phyloP scores from a whole-genome alignment of 169 alveolate genomes.

The Plasmodium knowlesi region DNA sequence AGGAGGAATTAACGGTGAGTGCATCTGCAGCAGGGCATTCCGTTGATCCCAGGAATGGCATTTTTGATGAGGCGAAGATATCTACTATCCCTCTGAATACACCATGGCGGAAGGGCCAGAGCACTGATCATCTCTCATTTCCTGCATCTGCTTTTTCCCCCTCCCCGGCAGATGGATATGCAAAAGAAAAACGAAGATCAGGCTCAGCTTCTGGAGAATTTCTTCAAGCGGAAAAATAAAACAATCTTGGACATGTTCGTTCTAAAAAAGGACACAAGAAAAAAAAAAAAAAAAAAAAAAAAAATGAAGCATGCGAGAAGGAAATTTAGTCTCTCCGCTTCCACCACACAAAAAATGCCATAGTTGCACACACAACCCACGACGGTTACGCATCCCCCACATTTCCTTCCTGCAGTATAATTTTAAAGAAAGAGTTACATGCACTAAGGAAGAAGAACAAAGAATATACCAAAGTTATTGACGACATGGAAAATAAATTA shows the following conservation, averaged over 20 bases:
- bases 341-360: background rate
- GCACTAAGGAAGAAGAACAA: slow-evolving; percentile 28
- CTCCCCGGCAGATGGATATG: background rate
- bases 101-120: background rate
- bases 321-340: background rate
- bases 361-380: background rate
- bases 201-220: slow-evolving; percentile 18
- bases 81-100: background rate
- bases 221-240: slow-evolving; percentile 45
- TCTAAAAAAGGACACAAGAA: background rate
- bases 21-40: background rate
- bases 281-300: background rate
- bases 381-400: background rate
- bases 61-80: background rate
- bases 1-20: background rate
- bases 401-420: background rate
- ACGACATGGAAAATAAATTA: slow-evolving; percentile 50
- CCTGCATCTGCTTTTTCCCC: background rate
- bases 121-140: background rate
- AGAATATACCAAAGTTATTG: slow-evolving; percentile 9
- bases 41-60: background rate
- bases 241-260: slow-evolving; percentile 43
- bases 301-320: background rate
- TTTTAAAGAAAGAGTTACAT: slow-evolving; percentile 36
- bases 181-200: background rate